These are phyloP conservation scores for Euphrasia confusa DNA, from an alignment of 257 asterid species.

Conservation along the genomic window DNA sequence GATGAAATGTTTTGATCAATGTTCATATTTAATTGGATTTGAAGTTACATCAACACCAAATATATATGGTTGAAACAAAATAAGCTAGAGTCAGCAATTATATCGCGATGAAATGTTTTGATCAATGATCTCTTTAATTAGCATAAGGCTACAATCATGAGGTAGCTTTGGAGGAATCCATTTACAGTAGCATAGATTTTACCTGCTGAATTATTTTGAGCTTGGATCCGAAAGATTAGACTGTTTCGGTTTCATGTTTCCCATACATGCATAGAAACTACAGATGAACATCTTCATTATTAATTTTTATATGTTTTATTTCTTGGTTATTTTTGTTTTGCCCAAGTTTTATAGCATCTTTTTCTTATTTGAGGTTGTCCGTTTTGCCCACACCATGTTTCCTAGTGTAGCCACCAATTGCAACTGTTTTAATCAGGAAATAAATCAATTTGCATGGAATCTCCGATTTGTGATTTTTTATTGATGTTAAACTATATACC, in stretches of 20 bases:
- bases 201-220: constrained; percentile 12
- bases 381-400: neutral
- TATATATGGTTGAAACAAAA: constrained; percentile 3
- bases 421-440: constrained; percentile 8
- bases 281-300: too few relatives aligned
- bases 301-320: constrained; percentile 6
- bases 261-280: neutral
- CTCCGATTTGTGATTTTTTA: neutral
- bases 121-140: neutral
- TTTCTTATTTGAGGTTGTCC: constrained; percentile 1
- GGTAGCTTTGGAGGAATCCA: neutral
- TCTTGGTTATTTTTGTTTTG: constrained; percentile 1
- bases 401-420: constrained; percentile 2
- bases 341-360: neutral
- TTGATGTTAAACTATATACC: neutral
- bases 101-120: neutral
- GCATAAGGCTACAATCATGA: neutral
- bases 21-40: neutral
- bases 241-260: neutral
- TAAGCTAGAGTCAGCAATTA: constrained; percentile 9
- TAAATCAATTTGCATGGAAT: neutral
- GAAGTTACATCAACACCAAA: constrained; percentile 16
- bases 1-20: too few relatives aligned
- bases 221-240: constrained; percentile 19
- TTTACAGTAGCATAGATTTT: constrained; percentile 3